Evolutionary conservation across 805 yeast genomes (phyloP), one percentile per base, ranked within the genome.

Genomic region (Blastobotrys muscicola): DNA sequence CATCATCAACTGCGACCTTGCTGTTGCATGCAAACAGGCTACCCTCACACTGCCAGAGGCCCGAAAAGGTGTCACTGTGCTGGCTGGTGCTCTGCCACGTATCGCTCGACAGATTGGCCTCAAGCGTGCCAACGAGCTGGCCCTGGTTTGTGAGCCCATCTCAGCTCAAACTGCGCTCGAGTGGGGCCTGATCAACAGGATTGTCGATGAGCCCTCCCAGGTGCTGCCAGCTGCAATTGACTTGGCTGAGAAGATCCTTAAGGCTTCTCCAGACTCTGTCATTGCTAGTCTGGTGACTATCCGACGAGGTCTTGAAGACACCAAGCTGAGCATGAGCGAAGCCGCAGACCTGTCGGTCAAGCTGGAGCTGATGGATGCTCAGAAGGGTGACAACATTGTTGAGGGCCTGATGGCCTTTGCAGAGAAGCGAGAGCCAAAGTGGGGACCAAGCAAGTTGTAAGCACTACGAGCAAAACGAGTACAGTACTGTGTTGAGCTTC

Each of bases 71-170:
- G 56, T 55, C 20, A 39, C 49, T 13, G 59, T 56, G 2, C 41
- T 50, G 11, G 57, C 56, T 3, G 59, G 59, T 13, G 59, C 59
- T 10, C 38, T 55, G 39, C 57, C 58, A n/a, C 46, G 59, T 15
- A 46, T 53, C 15, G 51, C 49, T 23, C 40, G 54, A 8, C 36
- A 29, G n/a, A 26, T 55, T 39, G 51, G 54, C 3, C 39, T 55
- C 36, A 53, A 55, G 36, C 43, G 57, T 33, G 54, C 58, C 5
- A 41, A 40, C 11, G 57, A 55, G 44, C 40, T 55, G 42, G 59
- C 59, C 1, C 41, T 54, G 8, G 49, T 50, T 2, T 54, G 51
- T 10, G 55, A 54, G 36, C 56, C 58, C 23, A 54, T 55, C 36
- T 44, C 54, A 4, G 59, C 58, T 5, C 31, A 48, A 15, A 47